A percentile compares a stretch with the other conserved stretches of the same genome.
phyloP scores from a whole-genome alignment of 352 stramenopile species.

The Globisporangium viniferum region DNA sequence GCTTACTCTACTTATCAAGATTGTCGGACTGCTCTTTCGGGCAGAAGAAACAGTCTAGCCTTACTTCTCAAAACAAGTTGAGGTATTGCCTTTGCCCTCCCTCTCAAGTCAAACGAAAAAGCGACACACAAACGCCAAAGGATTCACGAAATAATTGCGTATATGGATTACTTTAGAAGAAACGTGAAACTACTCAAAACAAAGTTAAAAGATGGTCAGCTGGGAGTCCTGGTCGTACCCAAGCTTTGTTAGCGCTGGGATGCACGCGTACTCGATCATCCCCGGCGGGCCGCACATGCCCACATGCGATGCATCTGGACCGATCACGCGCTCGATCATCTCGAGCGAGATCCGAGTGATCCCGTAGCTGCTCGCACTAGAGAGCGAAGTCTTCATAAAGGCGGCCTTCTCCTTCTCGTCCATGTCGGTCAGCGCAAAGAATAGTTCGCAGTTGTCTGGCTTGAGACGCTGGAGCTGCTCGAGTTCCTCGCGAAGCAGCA shows the following conservation, averaged over 20 bases:
- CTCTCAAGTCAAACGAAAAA: no score
- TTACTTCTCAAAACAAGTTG: no score
- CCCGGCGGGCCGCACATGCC: slow-evolving; percentile 92
- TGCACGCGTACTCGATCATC: slow-evolving; percentile 94
- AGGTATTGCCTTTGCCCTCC: no score
- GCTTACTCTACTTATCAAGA: no score
- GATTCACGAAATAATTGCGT: neutral
- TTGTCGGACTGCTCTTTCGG: no score
- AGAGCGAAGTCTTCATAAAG: slow-evolving; percentile 35
- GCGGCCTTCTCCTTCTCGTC: slow-evolving; percentile 33
- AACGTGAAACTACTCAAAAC: no score
- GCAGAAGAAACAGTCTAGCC: no score
- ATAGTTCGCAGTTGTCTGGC: slow-evolving; percentile 36
- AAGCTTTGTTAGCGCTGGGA: slow-evolving; percentile 83
- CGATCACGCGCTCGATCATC: slow-evolving; percentile 84
- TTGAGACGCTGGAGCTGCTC: slow-evolving; percentile 57
- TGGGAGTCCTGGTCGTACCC: slow-evolving; percentile 82
- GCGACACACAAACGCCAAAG: neutral
- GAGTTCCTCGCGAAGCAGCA: slow-evolving; percentile 89
- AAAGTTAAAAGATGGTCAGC: slow-evolving; percentile 42
- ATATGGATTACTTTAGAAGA: slow-evolving; percentile 21
- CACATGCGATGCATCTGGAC: slow-evolving; percentile 57
- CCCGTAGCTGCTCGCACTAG: slow-evolving; percentile 36
- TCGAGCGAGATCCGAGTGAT: slow-evolving; percentile 84
- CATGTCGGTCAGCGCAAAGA: slow-evolving; percentile 44